These are phyloP conservation scores for Penicillium herquei DNA, from an alignment of 495 filamentous ascomycete genomes.

Conservation along the genomic window DNA sequence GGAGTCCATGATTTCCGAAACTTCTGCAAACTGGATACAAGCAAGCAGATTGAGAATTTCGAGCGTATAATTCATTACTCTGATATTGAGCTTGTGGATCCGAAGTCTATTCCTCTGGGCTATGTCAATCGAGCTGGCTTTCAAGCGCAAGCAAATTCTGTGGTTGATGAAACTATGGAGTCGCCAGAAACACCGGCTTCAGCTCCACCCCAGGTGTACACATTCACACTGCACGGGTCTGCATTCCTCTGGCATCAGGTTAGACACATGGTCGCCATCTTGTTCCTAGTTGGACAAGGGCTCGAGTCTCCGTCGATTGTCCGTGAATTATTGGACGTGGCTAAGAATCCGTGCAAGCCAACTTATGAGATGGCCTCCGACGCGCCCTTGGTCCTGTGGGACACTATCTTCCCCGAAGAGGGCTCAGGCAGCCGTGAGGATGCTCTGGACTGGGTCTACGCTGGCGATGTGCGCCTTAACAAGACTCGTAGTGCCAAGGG, in stretches of 20 bases:
- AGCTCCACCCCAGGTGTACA: conserved; percentile 66
- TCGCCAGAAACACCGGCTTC: conserved; percentile 16
- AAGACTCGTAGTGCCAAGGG: conserved; percentile 32
- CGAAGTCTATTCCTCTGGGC: conserved; percentile 42
- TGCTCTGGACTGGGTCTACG: conserved; percentile 75
- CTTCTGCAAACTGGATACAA: conserved; percentile 87
- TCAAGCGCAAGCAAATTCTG: conserved; percentile 20
- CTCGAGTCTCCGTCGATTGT: conserved; percentile 75
- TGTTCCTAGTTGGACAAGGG: conserved; percentile 91
- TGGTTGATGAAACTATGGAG: conserved; percentile 15
- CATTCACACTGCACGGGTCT: conserved; percentile 81
- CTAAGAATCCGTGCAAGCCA: conserved; percentile 67
- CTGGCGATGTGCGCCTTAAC: conserved; percentile 53
- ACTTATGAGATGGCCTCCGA: conserved; percentile 88
- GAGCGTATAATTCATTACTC: conserved; percentile 71
- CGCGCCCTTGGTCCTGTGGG: conserved; percentile 87
- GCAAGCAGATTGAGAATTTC: conserved; percentile 83
- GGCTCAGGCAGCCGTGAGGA: conserved; percentile 51
- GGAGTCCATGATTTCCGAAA: conserved; percentile 94
- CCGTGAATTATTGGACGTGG: conserved; percentile 66
- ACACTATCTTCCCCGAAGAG: conserved; percentile 80
- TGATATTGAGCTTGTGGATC: conserved; percentile 67
- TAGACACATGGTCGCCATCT: conserved; percentile 79
- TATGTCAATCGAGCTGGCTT: conserved; percentile 36
- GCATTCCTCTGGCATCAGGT: conserved; percentile 99